These are phyloP conservation scores for Diutina rugosa DNA, from an alignment of 1,139 yeast species.

Conservation along the genomic window DNA sequence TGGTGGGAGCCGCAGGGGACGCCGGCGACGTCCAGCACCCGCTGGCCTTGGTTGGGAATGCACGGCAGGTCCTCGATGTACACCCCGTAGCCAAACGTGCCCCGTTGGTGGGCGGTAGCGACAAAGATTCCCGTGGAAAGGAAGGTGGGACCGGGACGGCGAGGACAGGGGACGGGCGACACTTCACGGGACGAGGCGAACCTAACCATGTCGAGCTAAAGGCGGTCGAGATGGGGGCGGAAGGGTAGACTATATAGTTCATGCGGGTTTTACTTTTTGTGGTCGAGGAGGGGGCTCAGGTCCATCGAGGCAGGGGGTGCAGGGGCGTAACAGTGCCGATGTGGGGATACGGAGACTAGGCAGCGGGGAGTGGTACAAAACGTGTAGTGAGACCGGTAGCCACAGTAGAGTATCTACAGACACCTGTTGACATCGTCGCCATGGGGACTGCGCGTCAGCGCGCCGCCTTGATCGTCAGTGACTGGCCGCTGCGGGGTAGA, in stretches of 20 bases:
- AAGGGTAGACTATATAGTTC: not conserved
- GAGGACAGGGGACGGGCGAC: not conserved
- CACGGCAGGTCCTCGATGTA: not conserved
- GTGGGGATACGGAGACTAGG: too few species aligned
- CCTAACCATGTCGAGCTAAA: not conserved
- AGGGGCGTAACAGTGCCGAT: not conserved
- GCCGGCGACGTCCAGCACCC: not conserved
- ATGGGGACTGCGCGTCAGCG: too few species aligned
- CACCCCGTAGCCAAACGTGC: not conserved
- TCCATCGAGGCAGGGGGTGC: not conserved
- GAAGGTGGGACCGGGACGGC: not conserved
- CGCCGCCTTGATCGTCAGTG: too few species aligned
- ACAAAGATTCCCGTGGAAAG: not conserved
- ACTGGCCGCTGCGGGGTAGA: not conserved
- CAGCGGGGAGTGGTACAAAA: too few species aligned
- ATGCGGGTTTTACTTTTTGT: not conserved
- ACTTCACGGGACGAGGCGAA: not conserved
- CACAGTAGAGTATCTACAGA: too few species aligned
- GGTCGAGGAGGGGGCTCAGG: not conserved
- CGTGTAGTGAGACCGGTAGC: too few species aligned
- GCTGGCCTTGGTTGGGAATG: not conserved
- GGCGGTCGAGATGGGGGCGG: not conserved
- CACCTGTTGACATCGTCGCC: too few species aligned
- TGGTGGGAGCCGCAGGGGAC: not conserved
- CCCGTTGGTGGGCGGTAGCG: not conserved